phyloP scores from a whole-genome alignment of 1,284 basidiomycete genomes.

The Schizopora paradoxa region DNA sequence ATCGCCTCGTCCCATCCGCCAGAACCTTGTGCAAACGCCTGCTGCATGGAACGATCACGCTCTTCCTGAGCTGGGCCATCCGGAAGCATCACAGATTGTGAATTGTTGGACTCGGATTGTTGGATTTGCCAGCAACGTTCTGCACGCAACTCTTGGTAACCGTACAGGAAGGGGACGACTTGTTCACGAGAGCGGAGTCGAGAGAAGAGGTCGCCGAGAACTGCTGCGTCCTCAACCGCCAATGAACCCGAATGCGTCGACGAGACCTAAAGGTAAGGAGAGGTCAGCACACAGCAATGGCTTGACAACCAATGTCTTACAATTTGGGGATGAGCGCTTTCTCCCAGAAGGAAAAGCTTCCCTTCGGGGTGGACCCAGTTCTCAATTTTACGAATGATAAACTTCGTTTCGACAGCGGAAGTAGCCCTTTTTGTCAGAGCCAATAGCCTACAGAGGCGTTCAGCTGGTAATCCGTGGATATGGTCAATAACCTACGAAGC shows the following conservation, averaged over 20 bases:
- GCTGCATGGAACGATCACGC: conserved; percentile 40
- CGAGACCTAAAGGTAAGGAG: conserved; percentile 36
- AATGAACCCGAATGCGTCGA: conserved; percentile 45
- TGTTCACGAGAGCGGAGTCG: conserved; percentile 46
- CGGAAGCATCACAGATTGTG: conserved; percentile 36
- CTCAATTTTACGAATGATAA: conserved; percentile 38
- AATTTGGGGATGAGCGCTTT: conserved; percentile 43
- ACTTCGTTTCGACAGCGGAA: conserved; percentile 28
- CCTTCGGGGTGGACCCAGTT: conserved; percentile 49
- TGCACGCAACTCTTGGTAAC: conserved; percentile 46
- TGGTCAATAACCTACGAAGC: conserved; percentile 27
- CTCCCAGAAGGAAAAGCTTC: conserved; percentile 41
- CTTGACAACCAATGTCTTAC: conserved; percentile 21
- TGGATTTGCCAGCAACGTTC: conserved; percentile 34
- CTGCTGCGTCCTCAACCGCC: conserved; percentile 51
- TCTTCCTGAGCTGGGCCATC: conserved; percentile 33
- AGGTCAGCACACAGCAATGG: not conserved
- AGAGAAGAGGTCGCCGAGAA: conserved; percentile 52
- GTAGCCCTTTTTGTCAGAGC: conserved; percentile 28
- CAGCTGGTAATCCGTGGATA: not conserved
- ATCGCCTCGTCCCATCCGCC: conserved; percentile 16
- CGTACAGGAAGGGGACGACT: conserved; percentile 44
- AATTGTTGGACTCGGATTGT: conserved; percentile 33
- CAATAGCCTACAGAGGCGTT: conserved; percentile 17
- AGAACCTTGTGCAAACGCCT: conserved; percentile 14